Conservation (phyloP, 225 moss, liverwort and hornwort genomes). For the Lunularia cruciata region DNA sequence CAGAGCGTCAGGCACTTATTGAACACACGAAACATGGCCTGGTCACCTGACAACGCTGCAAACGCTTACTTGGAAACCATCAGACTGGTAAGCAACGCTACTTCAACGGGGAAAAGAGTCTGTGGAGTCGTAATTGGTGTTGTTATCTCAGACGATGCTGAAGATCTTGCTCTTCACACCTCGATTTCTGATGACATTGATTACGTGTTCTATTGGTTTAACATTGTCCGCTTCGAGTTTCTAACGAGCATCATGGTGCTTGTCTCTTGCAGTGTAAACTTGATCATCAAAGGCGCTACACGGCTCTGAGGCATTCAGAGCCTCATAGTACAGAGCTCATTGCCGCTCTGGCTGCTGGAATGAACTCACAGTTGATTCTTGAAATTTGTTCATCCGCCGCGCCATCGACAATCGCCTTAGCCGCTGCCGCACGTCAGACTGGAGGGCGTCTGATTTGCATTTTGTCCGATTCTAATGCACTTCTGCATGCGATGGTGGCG, state of each 20-base stretch:
- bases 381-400: slow-evolving; percentile 64
- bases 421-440: slow-evolving; percentile 75
- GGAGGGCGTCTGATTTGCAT: slow-evolving; percentile 75
- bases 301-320: slow-evolving; percentile 53
- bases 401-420: slow-evolving; percentile 77
- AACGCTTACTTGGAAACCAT: slow-evolving; percentile 77
- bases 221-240: neutral
- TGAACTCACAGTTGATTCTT: slow-evolving; percentile 77
- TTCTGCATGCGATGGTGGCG: slow-evolving; percentile 71
- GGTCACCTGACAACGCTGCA: slow-evolving; percentile 82
- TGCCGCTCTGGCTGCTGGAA: slow-evolving; percentile 83
- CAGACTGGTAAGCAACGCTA: slow-evolving; percentile 56
- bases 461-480: slow-evolving; percentile 61
- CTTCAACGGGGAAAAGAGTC: neutral
- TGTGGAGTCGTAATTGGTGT: neutral
- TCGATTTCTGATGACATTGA: neutral
- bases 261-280: slow-evolving; percentile 58
- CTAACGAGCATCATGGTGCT: too few species aligned
- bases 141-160: neutral
- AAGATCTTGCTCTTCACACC: neutral
- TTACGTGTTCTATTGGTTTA: neutral
- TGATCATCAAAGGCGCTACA: slow-evolving; percentile 53
- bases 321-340: slow-evolving; percentile 84
- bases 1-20: too few species aligned
- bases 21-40: slow-evolving; percentile 52